A percentile compares a stretch with the other conserved stretches of the same genome.
These are phyloP conservation scores for Alternaria sp. DNA, from an alignment of 2,329 filamentous ascomycete genomes.

Conservation along the genomic window DNA sequence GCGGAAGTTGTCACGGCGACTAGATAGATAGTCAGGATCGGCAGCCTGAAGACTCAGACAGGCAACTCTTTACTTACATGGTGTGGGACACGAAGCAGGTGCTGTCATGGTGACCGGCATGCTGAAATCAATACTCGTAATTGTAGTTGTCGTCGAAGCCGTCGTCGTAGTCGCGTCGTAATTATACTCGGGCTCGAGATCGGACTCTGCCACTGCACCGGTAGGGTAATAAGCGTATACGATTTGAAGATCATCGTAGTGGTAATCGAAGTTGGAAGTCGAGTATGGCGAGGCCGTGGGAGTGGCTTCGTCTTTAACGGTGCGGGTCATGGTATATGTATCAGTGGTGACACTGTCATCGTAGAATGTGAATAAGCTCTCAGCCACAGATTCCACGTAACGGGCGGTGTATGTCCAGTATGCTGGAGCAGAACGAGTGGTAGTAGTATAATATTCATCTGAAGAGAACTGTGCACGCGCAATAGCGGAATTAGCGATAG, in stretches of 20 bases:
- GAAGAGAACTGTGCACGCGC: conserved; percentile 24
- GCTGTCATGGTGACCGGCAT: conserved; percentile 47
- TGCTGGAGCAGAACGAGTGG: conserved; percentile 13
- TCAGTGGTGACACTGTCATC: conserved; percentile 21
- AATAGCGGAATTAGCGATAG: conserved; percentile 24
- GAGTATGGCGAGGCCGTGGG: conserved; percentile 35
- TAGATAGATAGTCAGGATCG: conserved; percentile 4
- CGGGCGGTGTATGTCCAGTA: conserved; percentile 42
- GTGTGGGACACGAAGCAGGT: conserved; percentile 38
- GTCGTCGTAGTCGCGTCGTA: conserved; percentile 16
- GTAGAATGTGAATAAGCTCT: conserved; percentile 26
- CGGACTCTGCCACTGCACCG: conserved; percentile 34
- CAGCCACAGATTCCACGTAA: conserved; percentile 27
- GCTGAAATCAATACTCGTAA: conserved; percentile 25
- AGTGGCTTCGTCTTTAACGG: conserved; percentile 36
- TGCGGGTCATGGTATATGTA: conserved; percentile 26
- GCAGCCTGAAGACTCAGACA: not conserved
- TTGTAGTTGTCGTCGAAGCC: conserved; percentile 15
- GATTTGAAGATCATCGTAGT: conserved; percentile 28
- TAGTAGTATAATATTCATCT: conserved; percentile 1
- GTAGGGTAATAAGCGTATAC: conserved; percentile 35
- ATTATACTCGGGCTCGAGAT: conserved; percentile 33
- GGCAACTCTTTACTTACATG: conserved; percentile 18
- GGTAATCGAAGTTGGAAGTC: conserved; percentile 17
- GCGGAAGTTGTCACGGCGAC: conserved; percentile 32